Evolutionary conservation across 2,329 filamentous ascomycete species (phyloP).

Genomic region (Pezicula radicicola): DNA sequence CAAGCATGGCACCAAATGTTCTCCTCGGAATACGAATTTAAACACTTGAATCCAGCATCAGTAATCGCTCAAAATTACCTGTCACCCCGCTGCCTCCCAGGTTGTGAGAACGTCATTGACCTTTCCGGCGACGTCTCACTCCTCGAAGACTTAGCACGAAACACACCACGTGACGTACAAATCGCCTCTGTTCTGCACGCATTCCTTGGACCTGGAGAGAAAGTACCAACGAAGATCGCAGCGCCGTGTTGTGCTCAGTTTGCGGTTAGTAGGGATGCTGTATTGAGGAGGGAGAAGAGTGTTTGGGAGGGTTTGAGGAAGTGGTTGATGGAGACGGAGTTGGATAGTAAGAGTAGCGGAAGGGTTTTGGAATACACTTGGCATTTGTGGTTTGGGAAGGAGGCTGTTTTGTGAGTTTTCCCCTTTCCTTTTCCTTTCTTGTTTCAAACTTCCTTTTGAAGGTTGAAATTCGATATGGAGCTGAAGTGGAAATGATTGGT

Average conservation of each 20-base stretch:
- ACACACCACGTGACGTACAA: conserved; percentile 35
- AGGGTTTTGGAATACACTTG: conserved; percentile 62
- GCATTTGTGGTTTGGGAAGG: conserved; percentile 61
- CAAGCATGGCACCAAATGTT: neutral
- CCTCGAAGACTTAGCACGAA: neutral
- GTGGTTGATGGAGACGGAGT: conserved; percentile 53
- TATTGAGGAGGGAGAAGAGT: conserved; percentile 42
- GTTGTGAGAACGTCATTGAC: conserved; percentile 38
- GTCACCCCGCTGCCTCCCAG: neutral
- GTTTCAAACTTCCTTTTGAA: neutral
- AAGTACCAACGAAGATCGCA: conserved; percentile 44
- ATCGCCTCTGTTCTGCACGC: conserved; percentile 38
- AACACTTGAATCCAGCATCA: neutral
- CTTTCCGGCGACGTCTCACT: conserved; percentile 28
- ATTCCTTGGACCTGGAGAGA: conserved; percentile 30
- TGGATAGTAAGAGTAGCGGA: conserved; percentile 51
- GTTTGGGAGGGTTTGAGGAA: conserved; percentile 54
- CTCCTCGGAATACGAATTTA: neutral
- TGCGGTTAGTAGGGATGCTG: conserved; percentile 50
- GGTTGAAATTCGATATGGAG: neutral
- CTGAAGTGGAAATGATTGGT: too few species aligned
- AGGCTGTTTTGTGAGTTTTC: conserved; percentile 36
- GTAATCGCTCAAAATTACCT: neutral
- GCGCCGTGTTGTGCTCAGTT: conserved; percentile 64
- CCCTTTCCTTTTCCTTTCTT: neutral